Base-by-base conservation (phyloP, 768 basidiomycete species). In the Lactarius sp. region DNA sequence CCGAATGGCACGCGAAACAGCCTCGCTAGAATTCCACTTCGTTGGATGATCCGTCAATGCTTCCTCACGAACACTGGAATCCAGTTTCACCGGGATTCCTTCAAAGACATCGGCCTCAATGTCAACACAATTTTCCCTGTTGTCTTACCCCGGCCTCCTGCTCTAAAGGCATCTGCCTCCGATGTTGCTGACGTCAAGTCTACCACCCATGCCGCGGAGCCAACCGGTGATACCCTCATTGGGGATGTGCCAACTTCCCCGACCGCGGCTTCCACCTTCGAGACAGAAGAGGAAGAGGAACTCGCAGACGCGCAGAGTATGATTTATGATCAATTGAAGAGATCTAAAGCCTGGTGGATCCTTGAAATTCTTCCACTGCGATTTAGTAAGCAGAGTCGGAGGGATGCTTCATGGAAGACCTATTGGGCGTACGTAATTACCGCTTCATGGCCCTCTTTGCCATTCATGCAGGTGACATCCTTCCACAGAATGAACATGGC, bases 21-120 rank as follows among this genome's bases (percentile, higher is more conserved):
- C 52, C 78, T 92, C 3, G 84, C 88, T 1, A 83, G 87, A 44
- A 87, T 91, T 49, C 77, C 89, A 1, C 78, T 92, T 37, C 82
- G 88, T 4, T 80, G 79, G 79, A 79, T 80, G 78, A 73, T 80
- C 63, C 78, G 79, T 59, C 56, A 92, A 74, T 76, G 72, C 66
- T 33, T 77, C 87, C 34, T 78, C 79, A 67, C 81, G 77, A 13
- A 77, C 71, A 57, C 77, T 78, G 69, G 77, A 75, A 71, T 77
- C 77, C 60, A 73, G 72, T 72, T 77, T 71, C 63, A 70, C 72
- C 72, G 61, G 71, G 68, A 52, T 66, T 64, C 72, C 73, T 71
- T 47, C 63, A 57, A 49, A 41, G 66, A 65, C 6, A 70, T 79
- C 52, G 78, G 74, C 27, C 69, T 72, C 47, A 69, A 69, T 70